These are phyloP conservation scores for Castanospermum australe DNA, from an alignment of 306 rosid genomes.

Conservation along the genomic window DNA sequence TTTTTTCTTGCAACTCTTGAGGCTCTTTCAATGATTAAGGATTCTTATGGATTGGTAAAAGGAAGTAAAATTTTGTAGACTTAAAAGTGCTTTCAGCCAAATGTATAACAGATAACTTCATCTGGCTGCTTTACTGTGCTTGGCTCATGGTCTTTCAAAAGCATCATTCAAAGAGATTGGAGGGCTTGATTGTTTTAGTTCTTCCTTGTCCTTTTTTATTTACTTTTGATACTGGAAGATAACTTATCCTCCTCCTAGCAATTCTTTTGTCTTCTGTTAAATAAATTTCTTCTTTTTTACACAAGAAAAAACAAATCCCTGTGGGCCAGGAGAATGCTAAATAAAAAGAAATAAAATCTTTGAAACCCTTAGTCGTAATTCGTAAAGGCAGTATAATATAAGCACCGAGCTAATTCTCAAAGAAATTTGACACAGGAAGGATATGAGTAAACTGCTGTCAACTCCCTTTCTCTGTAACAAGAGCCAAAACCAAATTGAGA, in stretches of 20 bases:
- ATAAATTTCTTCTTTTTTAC: not conserved
- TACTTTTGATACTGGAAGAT: not conserved
- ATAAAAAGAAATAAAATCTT: not conserved
- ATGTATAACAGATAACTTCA: not conserved
- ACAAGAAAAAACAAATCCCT: not conserved
- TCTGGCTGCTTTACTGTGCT: not conserved
- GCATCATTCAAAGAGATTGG: not conserved
- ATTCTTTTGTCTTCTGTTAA: not conserved
- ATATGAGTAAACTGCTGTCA: not conserved
- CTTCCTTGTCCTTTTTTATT: not conserved
- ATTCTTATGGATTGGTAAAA: not conserved
- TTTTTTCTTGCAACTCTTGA: not conserved
- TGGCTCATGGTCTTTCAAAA: not conserved
- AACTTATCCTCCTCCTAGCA: not conserved
- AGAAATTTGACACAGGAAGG: not conserved
- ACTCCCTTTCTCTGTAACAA: not conserved
- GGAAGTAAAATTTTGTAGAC: not conserved
- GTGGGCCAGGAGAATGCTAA: not conserved
- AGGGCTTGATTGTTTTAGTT: not conserved
- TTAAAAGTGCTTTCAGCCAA: not conserved
- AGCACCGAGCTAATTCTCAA: not conserved
- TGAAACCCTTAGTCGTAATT: not conserved
- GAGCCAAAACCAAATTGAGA: slow-evolving; percentile 1
- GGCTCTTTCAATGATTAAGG: not conserved
- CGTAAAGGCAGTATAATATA: not conserved